Percentiles rank a stretch among this genome's conserved stretches.
Evolutionary conservation across 257 asterid species (phyloP).

Genomic region (Cynanchum wilfordii): DNA sequence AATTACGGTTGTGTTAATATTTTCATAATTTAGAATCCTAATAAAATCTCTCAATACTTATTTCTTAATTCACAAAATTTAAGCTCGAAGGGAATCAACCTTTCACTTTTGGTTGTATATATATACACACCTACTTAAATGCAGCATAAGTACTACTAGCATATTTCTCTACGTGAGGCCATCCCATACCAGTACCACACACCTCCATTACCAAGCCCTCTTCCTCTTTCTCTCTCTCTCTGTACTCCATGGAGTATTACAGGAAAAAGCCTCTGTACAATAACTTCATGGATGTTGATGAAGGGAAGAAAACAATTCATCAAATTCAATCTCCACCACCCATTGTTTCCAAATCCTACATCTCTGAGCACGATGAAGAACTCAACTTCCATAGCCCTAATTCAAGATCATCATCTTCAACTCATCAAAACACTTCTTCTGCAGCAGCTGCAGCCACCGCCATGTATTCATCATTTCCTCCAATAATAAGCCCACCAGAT

Average conservation of each 20-base stretch:
- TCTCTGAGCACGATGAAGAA: constrained; percentile 30
- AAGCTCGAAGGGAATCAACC: too few relatives aligned
- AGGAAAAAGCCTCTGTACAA: constrained; percentile 34
- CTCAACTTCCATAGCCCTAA: constrained; percentile 50
- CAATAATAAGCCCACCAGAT: constrained; percentile 61
- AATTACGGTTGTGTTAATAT: too few relatives aligned
- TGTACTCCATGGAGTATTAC: constrained; percentile 40
- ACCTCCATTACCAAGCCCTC: too few relatives aligned
- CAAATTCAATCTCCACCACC: constrained; percentile 38
- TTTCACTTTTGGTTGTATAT: too few relatives aligned
- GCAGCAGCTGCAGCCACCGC: constrained; percentile 10
- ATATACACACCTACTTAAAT: too few relatives aligned
- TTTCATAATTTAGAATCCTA: too few relatives aligned
- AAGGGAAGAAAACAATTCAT: constrained; percentile 23
- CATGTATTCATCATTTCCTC: constrained; percentile 40
- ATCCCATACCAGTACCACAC: too few relatives aligned
- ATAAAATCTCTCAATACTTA: too few relatives aligned
- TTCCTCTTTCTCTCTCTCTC: too few relatives aligned
- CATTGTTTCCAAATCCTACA: constrained; percentile 35
- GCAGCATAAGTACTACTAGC: too few relatives aligned
- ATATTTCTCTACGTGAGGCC: too few relatives aligned
- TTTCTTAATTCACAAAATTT: too few relatives aligned
- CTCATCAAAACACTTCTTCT: constrained; percentile 13
- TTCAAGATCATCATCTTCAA: constrained; percentile 47
- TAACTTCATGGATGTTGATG: constrained; percentile 24